Base-by-base conservation (phyloP, 1,284 basidiomycete species). In the Polyporus tsugae region DNA sequence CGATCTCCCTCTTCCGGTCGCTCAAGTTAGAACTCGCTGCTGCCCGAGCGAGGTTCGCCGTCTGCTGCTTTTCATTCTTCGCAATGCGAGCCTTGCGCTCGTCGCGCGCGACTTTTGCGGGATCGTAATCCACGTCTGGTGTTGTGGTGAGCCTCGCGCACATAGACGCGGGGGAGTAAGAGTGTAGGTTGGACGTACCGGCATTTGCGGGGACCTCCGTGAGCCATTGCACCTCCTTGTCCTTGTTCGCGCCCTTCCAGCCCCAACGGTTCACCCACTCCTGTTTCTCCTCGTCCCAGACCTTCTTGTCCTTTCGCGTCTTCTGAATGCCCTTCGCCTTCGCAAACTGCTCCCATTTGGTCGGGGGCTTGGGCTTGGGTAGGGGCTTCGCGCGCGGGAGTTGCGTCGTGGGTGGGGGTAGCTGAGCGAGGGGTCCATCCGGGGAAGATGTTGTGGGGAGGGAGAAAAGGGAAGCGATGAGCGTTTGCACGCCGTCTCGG, bases 341-440 rank as follows among this genome's bases (percentile, higher is more conserved):
- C 17, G 97, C 97, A 77, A 99, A 99, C 70, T 90, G 87, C 83
- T 99, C 95, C 98, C 98, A 99, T 80, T 98, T 99, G 17, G 97
- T 99, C 60, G 88, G 88, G 4, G 94, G 92, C 82, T 97, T 98
- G 4, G 94, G 92, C 78, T 96, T 97, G 0, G 97, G 97, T 33
- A 99, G 84, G 1, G 94, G 94, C 80, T 99, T 99, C 57, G 96
- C 89, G 41, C 97, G 89, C 0, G 97, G 97, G 1, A 99, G 87
- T 59, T 85, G 83, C 42, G 91, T 94, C 6, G 85, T 89, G 6
- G 95, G 90, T 1, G 89, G 79, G 0, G 97, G 96, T 4, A 98
- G 90, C 68, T 90, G 84, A 1, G 94, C 95, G 63, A 97, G 85
- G 0, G 95, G 95, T 0, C 97, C 97, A 74, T 96, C 92, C 44